Base-by-base conservation (phyloP, 768 basidiomycete genomes). In the Clathrus columnatus region DNA sequence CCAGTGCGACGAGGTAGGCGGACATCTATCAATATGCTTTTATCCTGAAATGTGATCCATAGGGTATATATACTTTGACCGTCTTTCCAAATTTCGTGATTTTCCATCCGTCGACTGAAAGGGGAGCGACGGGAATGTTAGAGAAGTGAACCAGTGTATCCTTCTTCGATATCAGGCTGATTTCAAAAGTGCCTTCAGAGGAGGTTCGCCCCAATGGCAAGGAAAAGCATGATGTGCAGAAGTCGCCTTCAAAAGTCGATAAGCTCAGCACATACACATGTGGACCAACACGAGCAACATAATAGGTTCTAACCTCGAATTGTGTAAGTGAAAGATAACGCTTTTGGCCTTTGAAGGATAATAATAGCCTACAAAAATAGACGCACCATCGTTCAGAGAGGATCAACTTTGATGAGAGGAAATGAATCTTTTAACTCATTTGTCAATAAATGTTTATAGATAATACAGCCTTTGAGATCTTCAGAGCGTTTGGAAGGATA, bases 121-220 rank as follows among this genome's bases (percentile, higher is more conserved):
- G 21, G 27, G 20, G 6, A 4, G 17, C 42, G 51, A 23, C 18
- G 4, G 7, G 14, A 89, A 92, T 95, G 71, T 97, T 98, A 72
- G 83, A 85, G 58, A 98, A 72, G n/a, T n/a, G n/a, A 66, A 80
- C 87, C 64, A 83, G 80, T 4, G 87, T 85, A 59, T 82, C 80
- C 7, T 71, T 73, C 57, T 83, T 81, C 17, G 91, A 89, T 63
- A 94, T 76, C 76, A 94, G 74, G 14, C 84, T 85, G 57, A 92
- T 72, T 0, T 77, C 64, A 65, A 85, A 89, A 2, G 85, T 91
- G 0, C 92, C 86, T 68, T 97, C 96, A 61, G 94, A 75, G 30
- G 81, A 75, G 17, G 94, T 94, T 65, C 96, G 93, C 65, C 96
- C 94, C 89, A 90, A n/a, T n/a, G 95, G 72, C 85, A 90, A 24